Evolutionary conservation across 1,284 basidiomycete genomes (phyloP), one percentile per base, ranked within the genome.

Genomic region (Malassezia yamatoensis): DNA sequence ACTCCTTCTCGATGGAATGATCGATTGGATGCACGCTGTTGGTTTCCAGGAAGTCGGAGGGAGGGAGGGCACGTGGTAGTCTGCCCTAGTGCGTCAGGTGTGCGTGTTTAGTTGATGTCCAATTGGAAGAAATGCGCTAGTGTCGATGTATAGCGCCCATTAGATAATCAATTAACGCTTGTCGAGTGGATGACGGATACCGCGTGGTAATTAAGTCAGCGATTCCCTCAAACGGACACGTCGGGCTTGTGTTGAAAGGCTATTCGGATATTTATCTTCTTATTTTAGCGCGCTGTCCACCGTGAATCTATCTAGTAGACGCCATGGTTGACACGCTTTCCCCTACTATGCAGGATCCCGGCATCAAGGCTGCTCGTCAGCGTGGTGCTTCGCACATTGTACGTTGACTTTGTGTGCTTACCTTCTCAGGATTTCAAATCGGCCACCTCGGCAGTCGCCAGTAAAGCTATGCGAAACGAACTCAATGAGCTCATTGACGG

Each of bases 401-500:
- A 62, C 63, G 70, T 70, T 29, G 13, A 33, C n/a, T 2, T 41
- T 13, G 35, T 18, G 9, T 21, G 4, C 29, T 53, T 21, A 49
- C 41, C 9, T 33, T 3, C 12, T 34, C 49, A 78, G 77, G 77
- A 94, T 80, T 94, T 94, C 84, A 93, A 94, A 81, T 93, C 90
- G 39, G 93, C 93, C 64, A 94, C 91, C 54, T 96, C 93, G 46
- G 93, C 93, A 67, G 87, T 98, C 69, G 87, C 90, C 38, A 89
- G 90, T 67, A 96, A 96, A 80, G 82, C 90, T 58, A 96, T 96
- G 94, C 85, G 90, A 80, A 96, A 96, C 76, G 93, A 98, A 81
- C 85, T 98, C 78, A 87, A 88, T 77, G 83, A 83, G 73, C 86
- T 98, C 81, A 89, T 96, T 72, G 80, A 63, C n/a, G 68, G 63